Evolutionary conservation across 2,329 filamentous ascomycete genomes (phyloP), one percentile per base, ranked within the genome.

Genomic region (Fusarium brevicatenulatum): DNA sequence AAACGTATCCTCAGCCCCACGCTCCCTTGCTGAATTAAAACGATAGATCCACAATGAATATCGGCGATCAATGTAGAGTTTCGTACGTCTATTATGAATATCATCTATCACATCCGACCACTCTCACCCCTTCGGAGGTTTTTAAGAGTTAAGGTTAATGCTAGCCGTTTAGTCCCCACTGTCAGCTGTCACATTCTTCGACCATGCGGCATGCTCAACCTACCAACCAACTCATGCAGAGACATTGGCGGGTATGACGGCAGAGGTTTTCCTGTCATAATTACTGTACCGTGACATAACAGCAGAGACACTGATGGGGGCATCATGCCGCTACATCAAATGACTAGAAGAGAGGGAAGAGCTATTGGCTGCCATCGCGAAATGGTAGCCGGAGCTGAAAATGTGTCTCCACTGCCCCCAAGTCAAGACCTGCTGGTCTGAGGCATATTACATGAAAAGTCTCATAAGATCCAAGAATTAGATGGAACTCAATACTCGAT

Each of bases 161-260:
- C 44, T 52, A 64, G 9, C 57, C 44, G 57, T 68, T 52, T 46
- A 19, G 39, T 34, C 52, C 50, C 42, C 39, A 52, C 28, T 9
- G 16, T 11, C 16, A 47, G 13, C 39, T 12, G n/a, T 69, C 49
- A 50, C 44, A 46, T 46, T 37, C 65, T 43, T 32, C 19, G 8
- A 7, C 6, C 23, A 21, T 23, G 19, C 55, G n/a, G 8, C 32
- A 21, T 13, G 23, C 4, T 12, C 19, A 25, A 25, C 40, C 15
- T 11, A 21, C 4, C 19, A 46, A 12, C 25, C 25, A 44, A 16
- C 25, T 23, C 23, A 37, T 12, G n/a, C 32, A 50, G 19, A 36
- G 32, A 58, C 23, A 37, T 23, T 30, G 11, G 11, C n/a, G 23
- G n/a, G 11, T 36, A 19, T 5, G 15, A 19, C 30, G 19, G 43